These are phyloP conservation scores for Penicillium griseofulvum DNA, from an alignment of 2,329 filamentous ascomycete species.

Conservation along the genomic window DNA sequence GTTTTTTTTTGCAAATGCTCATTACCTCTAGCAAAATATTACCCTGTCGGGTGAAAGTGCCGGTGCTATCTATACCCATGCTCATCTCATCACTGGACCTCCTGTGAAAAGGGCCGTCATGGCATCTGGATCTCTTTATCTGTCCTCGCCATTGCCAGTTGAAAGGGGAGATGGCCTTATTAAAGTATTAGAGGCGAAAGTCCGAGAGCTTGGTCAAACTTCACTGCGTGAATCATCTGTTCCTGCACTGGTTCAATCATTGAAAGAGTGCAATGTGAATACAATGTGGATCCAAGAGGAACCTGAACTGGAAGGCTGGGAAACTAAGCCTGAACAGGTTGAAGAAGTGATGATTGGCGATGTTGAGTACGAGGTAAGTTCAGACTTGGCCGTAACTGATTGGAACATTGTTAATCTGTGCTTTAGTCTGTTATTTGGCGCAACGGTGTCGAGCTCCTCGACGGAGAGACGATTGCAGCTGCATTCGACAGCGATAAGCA, in stretches of 20 bases:
- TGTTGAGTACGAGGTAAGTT: conserved; percentile 43
- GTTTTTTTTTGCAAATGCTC: not conserved
- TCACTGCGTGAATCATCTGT: conserved; percentile 34
- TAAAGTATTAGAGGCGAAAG: conserved; percentile 28
- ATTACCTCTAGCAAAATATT: conserved; percentile 33
- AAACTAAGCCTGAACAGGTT: conserved; percentile 31
- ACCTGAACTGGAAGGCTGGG: conserved; percentile 38
- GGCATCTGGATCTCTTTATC: conserved; percentile 44
- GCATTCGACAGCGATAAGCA: conserved; percentile 34
- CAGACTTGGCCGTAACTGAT: not conserved
- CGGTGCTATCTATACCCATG: conserved; percentile 48
- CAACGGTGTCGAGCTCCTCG: conserved; percentile 41
- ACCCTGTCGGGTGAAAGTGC: conserved; percentile 50
- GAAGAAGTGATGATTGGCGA: conserved; percentile 46
- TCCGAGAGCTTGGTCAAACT: conserved; percentile 24
- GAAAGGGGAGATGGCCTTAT: conserved; percentile 34
- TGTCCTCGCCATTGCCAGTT: conserved; percentile 45
- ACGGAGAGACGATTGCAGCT: conserved; percentile 33
- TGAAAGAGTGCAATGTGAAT: conserved; percentile 39
- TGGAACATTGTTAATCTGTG: not conserved
- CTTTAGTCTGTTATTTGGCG: conserved; percentile 47
- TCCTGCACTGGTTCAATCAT: conserved; percentile 32
- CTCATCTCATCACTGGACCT: conserved; percentile 37
- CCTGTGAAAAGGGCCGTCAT: conserved; percentile 38
- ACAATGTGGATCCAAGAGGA: conserved; percentile 47